Base-by-base conservation (phyloP, 331 rosid genomes). In the Prunus yedoensis region DNA sequence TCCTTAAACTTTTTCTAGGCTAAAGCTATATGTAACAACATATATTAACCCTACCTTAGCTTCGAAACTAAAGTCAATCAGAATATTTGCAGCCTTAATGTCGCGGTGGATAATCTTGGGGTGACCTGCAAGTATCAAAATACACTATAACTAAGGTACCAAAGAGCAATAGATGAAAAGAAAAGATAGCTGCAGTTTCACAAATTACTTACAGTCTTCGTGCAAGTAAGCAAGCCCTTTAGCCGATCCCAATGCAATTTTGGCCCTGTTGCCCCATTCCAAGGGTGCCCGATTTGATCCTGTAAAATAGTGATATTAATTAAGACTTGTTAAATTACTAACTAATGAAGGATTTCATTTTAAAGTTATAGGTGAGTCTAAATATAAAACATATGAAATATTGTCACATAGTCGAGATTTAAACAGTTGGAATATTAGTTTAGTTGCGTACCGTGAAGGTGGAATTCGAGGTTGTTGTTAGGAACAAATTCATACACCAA, bases 171-270 rank as follows among this genome's bases (percentile, higher is more conserved):
- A 62, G 13, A 35, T 45, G 65, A 21, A 69, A 2, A 28, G 58
- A 27, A 71, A 25, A 30, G 18, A 8, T 13, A 14, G 17, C 4
- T 27, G 15, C 0, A 72, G 25, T 38, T 21, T 23, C 11, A 43
- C 8, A 38, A 38, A 70, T 15, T 12, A 79, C 90, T 80, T 64
- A 91, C 97, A 88, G 58, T 91, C 97, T 83, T 91, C 96, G 4
- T 91, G 97, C 85, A 91, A 78, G 81, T 89, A 91, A 59, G 97
- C 93, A 73, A 91, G 91, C 20, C 97, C 97, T 74, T 91, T 91
- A 58, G 96, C 96, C 1, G 96, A 73, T 82, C 97, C 96, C 57
- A 88, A 51, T 0, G 96, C 93, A 56, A 91, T 88, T 81, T 79
- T 89, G 61, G 89, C 71, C 81, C 97, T 88, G 17, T 78, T 80